These are phyloP conservation scores for Ceratobasidium sp. DNA, from an alignment of 1,284 basidiomycete genomes.

Conservation along the genomic window DNA sequence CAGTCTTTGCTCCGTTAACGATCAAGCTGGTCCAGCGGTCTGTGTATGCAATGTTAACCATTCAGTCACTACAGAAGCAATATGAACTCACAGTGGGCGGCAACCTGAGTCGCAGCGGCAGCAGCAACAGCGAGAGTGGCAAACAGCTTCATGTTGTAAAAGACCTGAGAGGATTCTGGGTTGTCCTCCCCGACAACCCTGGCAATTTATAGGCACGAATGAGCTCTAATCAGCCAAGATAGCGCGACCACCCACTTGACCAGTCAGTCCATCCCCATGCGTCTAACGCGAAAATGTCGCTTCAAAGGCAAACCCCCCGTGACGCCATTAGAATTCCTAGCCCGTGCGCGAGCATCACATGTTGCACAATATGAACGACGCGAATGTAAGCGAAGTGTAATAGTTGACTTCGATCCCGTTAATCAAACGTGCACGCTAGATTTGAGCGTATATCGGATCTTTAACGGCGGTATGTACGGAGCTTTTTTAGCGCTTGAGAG, in stretches of 20 bases:
- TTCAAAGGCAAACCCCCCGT: slow-evolving; percentile 20
- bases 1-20: slow-evolving; percentile 44
- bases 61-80: background rate
- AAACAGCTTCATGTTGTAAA: slow-evolving; percentile 30
- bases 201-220: slow-evolving; percentile 19
- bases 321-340: slow-evolving; percentile 9
- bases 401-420: slow-evolving; percentile 21
- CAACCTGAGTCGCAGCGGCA: slow-evolving; percentile 41
- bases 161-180: slow-evolving; percentile 10
- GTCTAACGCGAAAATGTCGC: slow-evolving; percentile 41
- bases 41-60: slow-evolving; percentile 12
- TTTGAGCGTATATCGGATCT: slow-evolving; percentile 34
- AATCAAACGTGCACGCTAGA: background rate
- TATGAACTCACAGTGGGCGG: slow-evolving; percentile 43
- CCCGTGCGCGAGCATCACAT: slow-evolving; percentile 1
- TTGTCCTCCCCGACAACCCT: background rate
- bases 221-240: background rate
- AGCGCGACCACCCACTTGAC: background rate
- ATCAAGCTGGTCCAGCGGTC: slow-evolving; percentile 45
- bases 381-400: background rate
- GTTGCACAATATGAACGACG: slow-evolving; percentile 25
- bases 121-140: slow-evolving; percentile 26
- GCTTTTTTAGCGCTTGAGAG: background rate
- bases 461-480: slow-evolving; percentile 29
- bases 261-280: slow-evolving; percentile 41